Evolutionary conservation across 352 stramenopile genomes (phyloP), one percentile per base, ranked within the genome.

Genomic region (Globisporangium megalacanthum): DNA sequence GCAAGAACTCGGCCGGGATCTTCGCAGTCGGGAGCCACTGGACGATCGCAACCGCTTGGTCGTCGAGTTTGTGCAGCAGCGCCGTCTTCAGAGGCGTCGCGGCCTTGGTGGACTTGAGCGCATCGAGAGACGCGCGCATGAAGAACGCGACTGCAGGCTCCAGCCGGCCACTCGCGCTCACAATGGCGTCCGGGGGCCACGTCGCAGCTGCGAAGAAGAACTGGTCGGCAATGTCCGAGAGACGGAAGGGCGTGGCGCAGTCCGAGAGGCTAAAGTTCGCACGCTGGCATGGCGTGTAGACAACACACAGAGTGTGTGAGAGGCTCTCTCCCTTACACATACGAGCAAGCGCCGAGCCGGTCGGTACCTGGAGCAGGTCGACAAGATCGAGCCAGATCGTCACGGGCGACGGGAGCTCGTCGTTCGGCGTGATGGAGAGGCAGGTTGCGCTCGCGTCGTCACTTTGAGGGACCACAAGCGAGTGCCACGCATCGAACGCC

Each of bases 401-500:
- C 6, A 92, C 37, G 35, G 63, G 58, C 6, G 69, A 51, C 8
- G 75, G 81, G 22, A 92, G 52, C 36, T 95, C 85, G 4, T 88
- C 68, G 54, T 92, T 92, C 2, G 77, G 69, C 8, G 73, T 79
- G 14, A 65, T 57, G 2, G 75, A 60, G 3, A 92, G 55, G 39
- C 63, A 77, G 9, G 82, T 62, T 29, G 88, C 69, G 1, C 53
- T 60, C 19, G 62, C 42, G 0, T 66, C 65, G 20, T 54, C 52
- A 17, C 51, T 60, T 25, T 61, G 46, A 53, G 60, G 49, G 55
- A 69, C 50, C 54, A 92, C 73, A n/a, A 94, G 72, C 44, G 72
- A 66, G 59, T 89, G 88, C 77, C 76, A 94, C 25, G 82, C 74
- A 33, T 89, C 70, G 54, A 94, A 89, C 1, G 82, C 80, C 83